A percentile compares a stretch with the other conserved stretches of the same genome.
These are phyloP conservation scores for Talaromyces sp. DNA, from an alignment of 2,329 filamentous ascomycete species.

Conservation along the genomic window DNA sequence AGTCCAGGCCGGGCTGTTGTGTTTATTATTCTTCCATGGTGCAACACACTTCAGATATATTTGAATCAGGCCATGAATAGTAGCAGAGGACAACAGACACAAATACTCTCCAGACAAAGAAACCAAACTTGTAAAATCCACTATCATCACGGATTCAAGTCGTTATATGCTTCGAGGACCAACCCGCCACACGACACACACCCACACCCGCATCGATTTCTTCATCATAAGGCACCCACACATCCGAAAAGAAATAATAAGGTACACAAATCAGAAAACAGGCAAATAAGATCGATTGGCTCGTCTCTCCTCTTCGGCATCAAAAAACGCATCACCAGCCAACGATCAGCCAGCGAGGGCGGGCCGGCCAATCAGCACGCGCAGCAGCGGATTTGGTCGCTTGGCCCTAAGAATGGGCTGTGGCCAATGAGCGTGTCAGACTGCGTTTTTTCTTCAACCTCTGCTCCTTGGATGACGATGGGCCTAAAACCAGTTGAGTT, in stretches of 20 bases:
- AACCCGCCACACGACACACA: neutral
- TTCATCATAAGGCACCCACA: conserved; percentile 1
- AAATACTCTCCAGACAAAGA: neutral
- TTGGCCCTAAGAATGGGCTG: neutral
- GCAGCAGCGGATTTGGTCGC: neutral
- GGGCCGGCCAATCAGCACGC: neutral
- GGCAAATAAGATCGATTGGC: neutral
- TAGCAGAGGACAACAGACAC: neutral
- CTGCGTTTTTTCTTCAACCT: neutral
- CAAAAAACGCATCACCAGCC: neutral
- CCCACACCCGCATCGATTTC: neutral
- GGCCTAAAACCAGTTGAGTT: neutral
- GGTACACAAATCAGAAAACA: neutral
- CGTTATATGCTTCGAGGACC: neutral
- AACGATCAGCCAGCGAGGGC: neutral
- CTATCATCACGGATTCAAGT: neutral
- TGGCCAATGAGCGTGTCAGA: neutral
- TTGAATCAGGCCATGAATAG: neutral
- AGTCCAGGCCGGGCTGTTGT: neutral
- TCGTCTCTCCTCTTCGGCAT: neutral
- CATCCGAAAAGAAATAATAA: neutral
- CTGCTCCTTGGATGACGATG: neutral
- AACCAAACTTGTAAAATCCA: neutral
- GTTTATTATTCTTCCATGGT: neutral
- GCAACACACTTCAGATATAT: neutral